A percentile compares a stretch with the other conserved stretches of the same genome.
Conservation (phyloP, 805 yeast species). For the Kregervanrija fluxuum region DNA sequence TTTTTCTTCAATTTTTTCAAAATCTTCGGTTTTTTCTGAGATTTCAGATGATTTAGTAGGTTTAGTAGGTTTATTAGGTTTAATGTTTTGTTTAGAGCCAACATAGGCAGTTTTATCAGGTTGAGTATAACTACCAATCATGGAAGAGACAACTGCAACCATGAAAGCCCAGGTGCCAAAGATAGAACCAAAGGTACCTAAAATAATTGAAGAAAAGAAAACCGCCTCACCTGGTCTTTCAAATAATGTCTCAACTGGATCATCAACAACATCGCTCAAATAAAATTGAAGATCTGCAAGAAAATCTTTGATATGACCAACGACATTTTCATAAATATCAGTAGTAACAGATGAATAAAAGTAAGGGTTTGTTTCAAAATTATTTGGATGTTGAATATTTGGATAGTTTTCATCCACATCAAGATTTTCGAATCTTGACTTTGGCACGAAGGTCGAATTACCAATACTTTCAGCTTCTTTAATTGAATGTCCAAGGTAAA, state of each 20-base stretch:
- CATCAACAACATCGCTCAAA: conserved; percentile 32
- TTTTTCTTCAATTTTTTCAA: conserved; percentile 13
- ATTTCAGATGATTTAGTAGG: conserved; percentile 1
- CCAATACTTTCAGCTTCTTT: conserved; percentile 81
- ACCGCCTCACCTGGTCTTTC: conserved; percentile 45
- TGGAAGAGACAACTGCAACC: conserved; percentile 22
- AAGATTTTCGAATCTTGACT: conserved; percentile 42
- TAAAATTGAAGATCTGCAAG: conserved; percentile 14
- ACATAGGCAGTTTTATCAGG: conserved; percentile 4
- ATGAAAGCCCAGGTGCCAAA: conserved; percentile 38
- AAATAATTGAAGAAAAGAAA: conserved; percentile 36
- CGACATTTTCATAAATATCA: conserved; percentile 10
- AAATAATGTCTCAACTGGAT: conserved; percentile 39
- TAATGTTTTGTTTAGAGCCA: neutral
- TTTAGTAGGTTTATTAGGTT: too few relatives aligned
- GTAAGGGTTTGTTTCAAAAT: conserved; percentile 23
- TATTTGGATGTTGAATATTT: conserved; percentile 35
- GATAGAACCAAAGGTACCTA: conserved; percentile 32
- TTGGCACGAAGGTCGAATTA: conserved; percentile 59
- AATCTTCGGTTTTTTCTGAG: neutral
- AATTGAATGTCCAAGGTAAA: conserved; percentile 80
- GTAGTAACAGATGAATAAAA: conserved; percentile 11
- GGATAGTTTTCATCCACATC: conserved; percentile 35
- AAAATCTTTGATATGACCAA: conserved; percentile 12
- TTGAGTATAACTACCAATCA: conserved; percentile 10